Evolutionary conservation across 2,329 filamentous ascomycete species (phyloP), one percentile per base, ranked within the genome.

Genomic region (Didymellaceae sp.): DNA sequence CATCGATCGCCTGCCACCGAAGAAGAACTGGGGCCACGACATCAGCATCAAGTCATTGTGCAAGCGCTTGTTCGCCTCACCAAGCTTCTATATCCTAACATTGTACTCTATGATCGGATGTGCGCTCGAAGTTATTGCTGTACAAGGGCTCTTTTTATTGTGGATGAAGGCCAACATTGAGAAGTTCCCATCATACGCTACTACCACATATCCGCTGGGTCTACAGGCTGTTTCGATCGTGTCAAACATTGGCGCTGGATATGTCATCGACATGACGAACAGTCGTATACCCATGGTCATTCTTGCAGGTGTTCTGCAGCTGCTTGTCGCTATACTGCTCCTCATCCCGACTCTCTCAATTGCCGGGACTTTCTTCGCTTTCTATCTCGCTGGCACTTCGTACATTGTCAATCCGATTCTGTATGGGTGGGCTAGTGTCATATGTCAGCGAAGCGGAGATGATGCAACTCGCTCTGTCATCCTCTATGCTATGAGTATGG

Each of bases 201-300:
- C 80, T 9, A 85, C 84, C 59, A 80, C 82, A 57, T 84, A 84
- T 39, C 82, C 82, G 0, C 79, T 82, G 0, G 82, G 81, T 2
- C 78, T 85, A 0, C 77, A 82, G 0, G 82, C 81, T 0, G 77
- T 80, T 0, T 83, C 82, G 2, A 85, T 85, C 26, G 67, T 80
- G 0, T 82, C 81, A 6, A 73, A 74, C 34, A 65, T 75, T 10
- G 56, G 67, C 2, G 72, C 71, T 18, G 73, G 70, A 14, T 64
- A 70, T 40, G 60, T 72, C 17, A 75, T 75, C 45, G 73, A 76
- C 40, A 61, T 65, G 17, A 75, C 74, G 0, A 66, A 70, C 17
- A 58, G 59, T 3, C 67, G 66, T 22, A 59, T 72, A 8, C 70
- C 71, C 2, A 74, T 75, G 65, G 70, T 69, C 4, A 45, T 74